These are phyloP conservation scores for Schizosaccharomyces osmophilus DNA, from an alignment of 805 yeast species.

Conservation along the genomic window DNA sequence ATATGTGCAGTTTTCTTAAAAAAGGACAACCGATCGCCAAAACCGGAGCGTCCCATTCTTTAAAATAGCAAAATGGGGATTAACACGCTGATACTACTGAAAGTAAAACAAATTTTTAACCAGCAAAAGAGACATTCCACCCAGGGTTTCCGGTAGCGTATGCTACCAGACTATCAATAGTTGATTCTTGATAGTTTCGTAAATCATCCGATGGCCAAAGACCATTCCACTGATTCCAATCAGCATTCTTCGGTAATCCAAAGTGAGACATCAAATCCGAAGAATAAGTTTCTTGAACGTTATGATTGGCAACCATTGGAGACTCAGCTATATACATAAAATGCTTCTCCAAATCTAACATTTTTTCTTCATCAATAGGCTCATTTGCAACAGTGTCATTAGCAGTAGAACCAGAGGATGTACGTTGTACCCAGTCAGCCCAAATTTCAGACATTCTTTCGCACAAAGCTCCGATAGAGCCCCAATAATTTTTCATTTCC, in stretches of 20 bases:
- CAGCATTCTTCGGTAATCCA: background rate
- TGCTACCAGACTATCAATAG: background rate
- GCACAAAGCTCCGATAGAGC: background rate
- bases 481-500: background rate
- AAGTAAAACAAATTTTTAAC: background rate
- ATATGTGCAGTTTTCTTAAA: too few species aligned
- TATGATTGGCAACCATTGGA: background rate
- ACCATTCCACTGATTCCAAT: background rate
- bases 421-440: background rate
- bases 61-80: background rate
- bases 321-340: background rate
- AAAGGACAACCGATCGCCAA: too few species aligned
- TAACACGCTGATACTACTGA: background rate
- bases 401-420: background rate
- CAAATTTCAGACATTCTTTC: background rate
- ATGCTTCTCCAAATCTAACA: background rate
- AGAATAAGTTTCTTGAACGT: background rate
- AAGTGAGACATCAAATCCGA: background rate
- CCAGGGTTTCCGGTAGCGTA: background rate
- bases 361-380: background rate
- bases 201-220: constrained; percentile 1
- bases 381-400: background rate
- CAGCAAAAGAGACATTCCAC: background rate
- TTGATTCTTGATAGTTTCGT: background rate
- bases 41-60: too few species aligned